A percentile compares a stretch with the other conserved stretches of the same genome.
These are phyloP conservation scores for Mollisia scopiformis DNA, from an alignment of 2,329 filamentous ascomycete genomes.

Conservation along the genomic window DNA sequence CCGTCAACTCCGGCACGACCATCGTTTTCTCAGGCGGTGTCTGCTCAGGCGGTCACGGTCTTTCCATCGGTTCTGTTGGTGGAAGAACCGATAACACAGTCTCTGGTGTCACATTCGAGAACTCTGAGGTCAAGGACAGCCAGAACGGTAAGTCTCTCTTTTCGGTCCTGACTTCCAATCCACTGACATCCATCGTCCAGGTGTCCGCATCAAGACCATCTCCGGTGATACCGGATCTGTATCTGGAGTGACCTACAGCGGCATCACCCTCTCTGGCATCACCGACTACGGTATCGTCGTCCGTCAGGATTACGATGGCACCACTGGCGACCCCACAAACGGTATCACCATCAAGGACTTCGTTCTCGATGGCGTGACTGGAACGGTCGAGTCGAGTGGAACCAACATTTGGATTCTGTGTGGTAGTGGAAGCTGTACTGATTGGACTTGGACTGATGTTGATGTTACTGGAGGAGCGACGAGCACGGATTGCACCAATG, in stretches of 20 bases:
- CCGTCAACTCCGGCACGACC: slow-evolving; percentile 55
- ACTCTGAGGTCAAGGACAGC: slow-evolving; percentile 42
- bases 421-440: slow-evolving; percentile 48
- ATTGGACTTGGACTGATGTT: slow-evolving; percentile 54
- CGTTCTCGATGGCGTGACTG: slow-evolving; percentile 46
- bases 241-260: slow-evolving; percentile 52
- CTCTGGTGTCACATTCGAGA: slow-evolving; percentile 42
- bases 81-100: slow-evolving; percentile 56
- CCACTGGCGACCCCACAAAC: slow-evolving; percentile 45
- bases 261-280: slow-evolving; percentile 52
- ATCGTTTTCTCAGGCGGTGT: slow-evolving; percentile 33
- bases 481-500: slow-evolving; percentile 42
- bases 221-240: slow-evolving; percentile 54
- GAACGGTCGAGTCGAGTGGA: slow-evolving; percentile 39
- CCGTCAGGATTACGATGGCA: slow-evolving; percentile 57
- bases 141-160: slow-evolving; percentile 34
- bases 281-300: slow-evolving; percentile 53
- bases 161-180: too few relatives aligned
- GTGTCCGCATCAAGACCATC: slow-evolving; percentile 59
- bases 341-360: slow-evolving; percentile 54
- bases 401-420: slow-evolving; percentile 54
- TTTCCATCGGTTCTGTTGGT: slow-evolving; percentile 60
- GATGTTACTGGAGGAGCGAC: slow-evolving; percentile 53
- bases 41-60: slow-evolving; percentile 42
- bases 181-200: slow-evolving; percentile 39